Conservation (phyloP, 371 early-diverging fungal genomes). For the Dinochytrium kinnereticum region DNA sequence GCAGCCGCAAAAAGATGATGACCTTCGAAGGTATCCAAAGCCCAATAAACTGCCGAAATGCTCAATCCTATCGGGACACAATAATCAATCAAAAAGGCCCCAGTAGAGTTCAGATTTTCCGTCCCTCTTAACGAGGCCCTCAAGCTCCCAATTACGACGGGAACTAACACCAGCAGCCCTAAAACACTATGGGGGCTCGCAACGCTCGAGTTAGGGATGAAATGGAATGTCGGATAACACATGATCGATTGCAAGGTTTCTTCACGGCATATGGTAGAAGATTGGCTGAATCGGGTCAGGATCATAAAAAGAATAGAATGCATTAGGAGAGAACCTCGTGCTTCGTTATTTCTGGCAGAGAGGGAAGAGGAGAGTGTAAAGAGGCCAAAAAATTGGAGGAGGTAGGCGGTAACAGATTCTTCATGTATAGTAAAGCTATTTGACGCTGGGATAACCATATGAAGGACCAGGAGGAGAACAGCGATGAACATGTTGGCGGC, state of each 20-base stretch:
- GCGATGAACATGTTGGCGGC: slow-evolving; percentile 22
- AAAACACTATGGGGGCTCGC: slow-evolving; percentile 36
- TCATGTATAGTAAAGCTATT: slow-evolving; percentile 91
- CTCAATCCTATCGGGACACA: slow-evolving; percentile 56
- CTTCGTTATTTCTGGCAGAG: slow-evolving; percentile 13
- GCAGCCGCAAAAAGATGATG: slow-evolving; percentile 27
- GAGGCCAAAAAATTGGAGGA: slow-evolving; percentile 68
- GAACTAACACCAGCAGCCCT: slow-evolving; percentile 31
- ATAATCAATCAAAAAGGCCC: slow-evolving; percentile 17
- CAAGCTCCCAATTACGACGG: slow-evolving; percentile 23
- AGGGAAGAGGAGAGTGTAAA: slow-evolving; percentile 46
- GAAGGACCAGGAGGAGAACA: slow-evolving; percentile 54
- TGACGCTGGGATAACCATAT: slow-evolving; percentile 73
- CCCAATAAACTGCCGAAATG: slow-evolving; percentile 65
- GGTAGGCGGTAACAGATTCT: slow-evolving; percentile 70
- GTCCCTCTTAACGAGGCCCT: slow-evolving; percentile 20
- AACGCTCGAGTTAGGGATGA: slow-evolving; percentile 42
- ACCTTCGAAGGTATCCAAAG: slow-evolving; percentile 62
- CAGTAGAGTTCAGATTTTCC: slow-evolving; percentile 37
- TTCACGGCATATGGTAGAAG: slow-evolving; percentile 84
- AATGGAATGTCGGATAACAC: slow-evolving; percentile 75
- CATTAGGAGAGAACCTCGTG: slow-evolving; percentile 22
- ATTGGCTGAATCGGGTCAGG: slow-evolving; percentile 59
- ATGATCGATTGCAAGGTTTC: slow-evolving; percentile 71
- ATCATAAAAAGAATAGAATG: slow-evolving; percentile 50